A percentile compares a stretch with the other conserved stretches of the same genome.
Conservation (phyloP, 148 eudicot species). For the Arctostaphylos glauca region DNA sequence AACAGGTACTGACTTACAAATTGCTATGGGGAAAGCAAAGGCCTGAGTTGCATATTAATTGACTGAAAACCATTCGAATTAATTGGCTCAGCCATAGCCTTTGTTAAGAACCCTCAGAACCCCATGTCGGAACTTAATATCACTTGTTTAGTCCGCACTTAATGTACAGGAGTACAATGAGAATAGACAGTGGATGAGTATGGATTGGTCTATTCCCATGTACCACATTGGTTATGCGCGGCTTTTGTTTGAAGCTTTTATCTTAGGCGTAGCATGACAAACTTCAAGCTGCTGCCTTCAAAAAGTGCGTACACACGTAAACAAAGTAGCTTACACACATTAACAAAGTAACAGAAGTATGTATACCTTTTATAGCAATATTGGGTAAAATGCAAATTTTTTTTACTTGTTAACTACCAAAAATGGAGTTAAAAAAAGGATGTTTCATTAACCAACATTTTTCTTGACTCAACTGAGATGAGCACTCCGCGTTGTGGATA, state of each 20-base stretch:
- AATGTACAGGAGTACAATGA: not conserved
- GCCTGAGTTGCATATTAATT: not conserved
- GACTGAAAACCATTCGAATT: not conserved
- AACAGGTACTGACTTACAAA: not conserved
- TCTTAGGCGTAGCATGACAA: not conserved
- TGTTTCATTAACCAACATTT: not conserved
- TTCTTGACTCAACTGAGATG: not conserved
- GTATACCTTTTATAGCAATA: not conserved
- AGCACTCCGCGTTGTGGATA: not conserved
- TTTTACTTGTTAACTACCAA: not conserved
- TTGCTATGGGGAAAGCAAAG: not conserved
- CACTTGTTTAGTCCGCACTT: not conserved
- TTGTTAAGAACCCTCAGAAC: not conserved
- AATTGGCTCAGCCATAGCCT: slow-evolving; percentile 1
- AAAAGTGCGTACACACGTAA: not conserved
- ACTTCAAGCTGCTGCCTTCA: not conserved
- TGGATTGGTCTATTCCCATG: not conserved
- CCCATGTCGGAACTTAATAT: not conserved
- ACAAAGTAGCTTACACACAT: not conserved
- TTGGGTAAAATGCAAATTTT: not conserved
- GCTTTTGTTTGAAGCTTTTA: slow-evolving; percentile 9
- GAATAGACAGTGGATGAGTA: not conserved
- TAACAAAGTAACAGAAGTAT: not conserved
- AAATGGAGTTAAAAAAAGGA: not conserved
- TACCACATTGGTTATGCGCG: not conserved